These are phyloP conservation scores for Starmerella vaccinii DNA, from an alignment of 805 yeast species.

Conservation along the genomic window DNA sequence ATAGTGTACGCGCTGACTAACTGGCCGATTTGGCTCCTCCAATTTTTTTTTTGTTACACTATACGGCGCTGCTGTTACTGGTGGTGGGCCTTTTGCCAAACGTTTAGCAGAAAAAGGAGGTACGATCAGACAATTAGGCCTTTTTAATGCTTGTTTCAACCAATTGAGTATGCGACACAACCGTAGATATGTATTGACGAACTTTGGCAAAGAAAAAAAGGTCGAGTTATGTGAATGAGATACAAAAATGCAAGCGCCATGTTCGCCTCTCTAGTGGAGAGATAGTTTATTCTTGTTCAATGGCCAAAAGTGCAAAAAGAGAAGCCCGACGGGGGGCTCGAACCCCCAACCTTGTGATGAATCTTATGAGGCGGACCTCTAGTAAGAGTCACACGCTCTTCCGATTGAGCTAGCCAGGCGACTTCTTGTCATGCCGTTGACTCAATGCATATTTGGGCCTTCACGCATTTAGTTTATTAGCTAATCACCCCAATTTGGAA, in stretches of 20 bases:
- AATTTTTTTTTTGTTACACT: not conserved
- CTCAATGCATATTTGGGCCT: not conserved
- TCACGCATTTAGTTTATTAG: not conserved
- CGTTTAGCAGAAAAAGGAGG: too few relatives aligned
- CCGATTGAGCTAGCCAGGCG: constrained; percentile 27
- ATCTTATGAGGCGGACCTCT: constrained; percentile 11
- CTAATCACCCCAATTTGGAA: not conserved
- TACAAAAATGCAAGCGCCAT: too few relatives aligned
- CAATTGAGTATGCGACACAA: too few relatives aligned
- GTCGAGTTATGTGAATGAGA: too few relatives aligned
- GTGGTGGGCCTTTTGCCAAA: not conserved
- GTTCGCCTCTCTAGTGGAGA: too few relatives aligned
- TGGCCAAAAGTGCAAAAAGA: constrained; percentile 7
- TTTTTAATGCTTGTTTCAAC: too few relatives aligned
- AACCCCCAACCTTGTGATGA: constrained; percentile 27
- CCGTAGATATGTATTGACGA: too few relatives aligned
- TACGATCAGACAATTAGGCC: too few relatives aligned
- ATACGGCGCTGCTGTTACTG: not conserved
- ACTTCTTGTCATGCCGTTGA: not conserved
- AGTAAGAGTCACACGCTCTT: constrained; percentile 26
- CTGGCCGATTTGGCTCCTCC: not conserved
- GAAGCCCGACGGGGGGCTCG: constrained; percentile 27
- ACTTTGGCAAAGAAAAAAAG: too few relatives aligned
- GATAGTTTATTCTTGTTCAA: too few relatives aligned
- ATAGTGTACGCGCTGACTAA: not conserved